A percentile compares a stretch with the other conserved stretches of the same genome.
phyloP scores from a whole-genome alignment of 768 basidiomycete genomes.

The Phallus indusiatus region DNA sequence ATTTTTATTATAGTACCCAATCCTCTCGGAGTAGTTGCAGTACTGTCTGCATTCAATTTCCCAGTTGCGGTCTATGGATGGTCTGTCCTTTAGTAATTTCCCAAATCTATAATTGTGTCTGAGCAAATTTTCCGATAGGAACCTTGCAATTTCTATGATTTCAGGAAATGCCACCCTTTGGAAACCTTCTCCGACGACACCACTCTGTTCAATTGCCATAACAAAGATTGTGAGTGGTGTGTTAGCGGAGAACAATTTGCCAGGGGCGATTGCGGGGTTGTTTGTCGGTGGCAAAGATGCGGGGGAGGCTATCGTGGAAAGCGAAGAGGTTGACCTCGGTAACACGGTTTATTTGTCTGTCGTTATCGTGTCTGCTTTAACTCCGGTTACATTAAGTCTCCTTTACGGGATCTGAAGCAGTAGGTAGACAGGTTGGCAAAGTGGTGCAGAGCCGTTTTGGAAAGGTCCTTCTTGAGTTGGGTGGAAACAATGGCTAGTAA shows the following conservation, averaged over 20 bases:
- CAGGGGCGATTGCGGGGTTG: slow-evolving; percentile 75
- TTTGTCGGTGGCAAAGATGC: slow-evolving; percentile 76
- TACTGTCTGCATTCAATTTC: slow-evolving; percentile 94
- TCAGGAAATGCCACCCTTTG: slow-evolving; percentile 91
- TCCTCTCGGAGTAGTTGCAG: slow-evolving; percentile 64
- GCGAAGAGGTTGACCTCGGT: slow-evolving; percentile 72
- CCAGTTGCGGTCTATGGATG: slow-evolving; percentile 91
- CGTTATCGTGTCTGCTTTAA: background rate
- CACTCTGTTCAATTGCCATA: slow-evolving; percentile 84
- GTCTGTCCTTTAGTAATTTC: slow-evolving; percentile 27
- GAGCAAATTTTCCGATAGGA: slow-evolving; percentile 43
- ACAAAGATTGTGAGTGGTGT: slow-evolving; percentile 77
- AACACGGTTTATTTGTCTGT: slow-evolving; percentile 13
- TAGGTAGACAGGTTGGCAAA: slow-evolving; percentile 83
- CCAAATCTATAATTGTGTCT: background rate
- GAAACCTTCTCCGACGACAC: slow-evolving; percentile 90
- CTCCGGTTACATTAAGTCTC: slow-evolving; percentile 47
- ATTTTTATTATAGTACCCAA: slow-evolving; percentile 65
- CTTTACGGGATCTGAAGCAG: slow-evolving; percentile 88
- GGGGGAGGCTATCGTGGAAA: slow-evolving; percentile 72
- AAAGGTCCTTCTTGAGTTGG: slow-evolving; percentile 82
- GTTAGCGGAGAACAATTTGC: slow-evolving; percentile 72
- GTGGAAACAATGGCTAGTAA: slow-evolving; percentile 82
- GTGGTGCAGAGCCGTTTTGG: slow-evolving; percentile 82
- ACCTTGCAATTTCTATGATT: slow-evolving; percentile 77